A percentile compares a stretch with the other conserved stretches of the same genome.
Conservation (phyloP, 75 land plant genomes). For the Selaginella moellendorffii region DNA sequence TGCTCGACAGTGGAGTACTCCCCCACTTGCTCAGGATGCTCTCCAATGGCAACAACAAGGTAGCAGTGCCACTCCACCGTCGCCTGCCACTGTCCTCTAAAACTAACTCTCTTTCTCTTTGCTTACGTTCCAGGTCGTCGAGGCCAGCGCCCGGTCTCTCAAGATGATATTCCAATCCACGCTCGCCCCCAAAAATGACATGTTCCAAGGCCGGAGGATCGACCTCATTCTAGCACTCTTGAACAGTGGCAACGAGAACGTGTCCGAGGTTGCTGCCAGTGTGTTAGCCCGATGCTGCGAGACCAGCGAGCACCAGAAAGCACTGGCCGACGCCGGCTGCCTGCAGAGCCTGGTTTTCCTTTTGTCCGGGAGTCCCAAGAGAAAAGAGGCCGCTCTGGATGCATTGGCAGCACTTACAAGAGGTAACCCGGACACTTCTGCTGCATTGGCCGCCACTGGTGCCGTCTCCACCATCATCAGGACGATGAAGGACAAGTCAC, state of each 20-base stretch:
- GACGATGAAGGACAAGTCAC: constrained; percentile 46
- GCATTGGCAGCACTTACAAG: constrained; percentile 61
- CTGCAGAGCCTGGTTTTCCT: constrained; percentile 46
- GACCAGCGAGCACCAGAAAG: constrained; percentile 46
- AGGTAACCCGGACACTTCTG: constrained; percentile 37
- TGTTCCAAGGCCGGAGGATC: constrained; percentile 47
- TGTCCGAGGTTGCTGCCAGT: constrained; percentile 75
- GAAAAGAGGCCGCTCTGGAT: constrained; percentile 77
- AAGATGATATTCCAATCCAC: constrained; percentile 83
- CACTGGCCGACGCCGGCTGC: constrained; percentile 56
- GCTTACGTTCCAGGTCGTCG: constrained; percentile 53
- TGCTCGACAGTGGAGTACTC: constrained; percentile 62
- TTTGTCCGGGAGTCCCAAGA: constrained; percentile 51
- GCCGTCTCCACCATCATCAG: constrained; percentile 37
- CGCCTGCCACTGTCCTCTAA: neutral
- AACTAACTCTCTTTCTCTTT: neutral
- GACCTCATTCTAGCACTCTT: constrained; percentile 53
- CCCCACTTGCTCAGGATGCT: constrained; percentile 42
- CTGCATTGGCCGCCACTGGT: constrained; percentile 28
- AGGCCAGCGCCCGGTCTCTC: constrained; percentile 84
- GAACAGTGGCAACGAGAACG: constrained; percentile 62
- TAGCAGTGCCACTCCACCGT: constrained; percentile 3
- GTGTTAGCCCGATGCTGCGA: constrained; percentile 74
- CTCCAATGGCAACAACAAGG: constrained; percentile 48
- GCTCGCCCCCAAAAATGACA: constrained; percentile 81